Evolutionary conservation across 192 early-diverging fungal species (phyloP).

Genomic region (Coemansia sp.): DNA sequence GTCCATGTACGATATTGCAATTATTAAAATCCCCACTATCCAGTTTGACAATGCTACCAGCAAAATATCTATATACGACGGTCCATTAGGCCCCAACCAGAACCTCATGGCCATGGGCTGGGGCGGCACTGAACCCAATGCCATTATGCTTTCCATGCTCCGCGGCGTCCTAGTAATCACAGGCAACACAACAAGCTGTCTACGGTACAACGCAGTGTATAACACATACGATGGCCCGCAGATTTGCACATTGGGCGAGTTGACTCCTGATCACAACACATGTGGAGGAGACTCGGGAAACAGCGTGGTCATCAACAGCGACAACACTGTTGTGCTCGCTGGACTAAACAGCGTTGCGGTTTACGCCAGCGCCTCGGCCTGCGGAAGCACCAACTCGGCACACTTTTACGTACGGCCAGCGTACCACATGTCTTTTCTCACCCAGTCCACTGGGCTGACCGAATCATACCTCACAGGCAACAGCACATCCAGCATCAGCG

Average conservation of each 20-base stretch:
- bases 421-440: constrained; percentile 47
- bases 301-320: constrained; percentile 23
- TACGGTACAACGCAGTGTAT: constrained; percentile 5
- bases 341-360: constrained; percentile 35
- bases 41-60: constrained; percentile 6
- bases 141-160: constrained; percentile 21
- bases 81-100: constrained; percentile 13
- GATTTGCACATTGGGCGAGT: constrained; percentile 31
- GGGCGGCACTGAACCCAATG: constrained; percentile 29
- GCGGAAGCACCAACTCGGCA: constrained; percentile 19
- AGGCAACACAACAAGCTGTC: constrained; percentile 16
- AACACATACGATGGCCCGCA: constrained; percentile 24
- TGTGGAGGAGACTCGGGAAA: constrained; percentile 38
- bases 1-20: constrained; percentile 28
- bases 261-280: constrained; percentile 27
- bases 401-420: constrained; percentile 38
- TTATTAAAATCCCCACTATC: constrained; percentile 23
- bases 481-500: neutral
- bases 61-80: constrained; percentile 24
- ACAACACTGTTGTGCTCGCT: constrained; percentile 15
- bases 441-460: constrained; percentile 23
- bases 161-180: constrained; percentile 25
- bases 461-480: neutral
- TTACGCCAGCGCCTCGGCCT: neutral
- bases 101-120: constrained; percentile 45